phyloP scores from a whole-genome alignment of 495 filamentous ascomycete species.

The Hypoxylon lenormandii region DNA sequence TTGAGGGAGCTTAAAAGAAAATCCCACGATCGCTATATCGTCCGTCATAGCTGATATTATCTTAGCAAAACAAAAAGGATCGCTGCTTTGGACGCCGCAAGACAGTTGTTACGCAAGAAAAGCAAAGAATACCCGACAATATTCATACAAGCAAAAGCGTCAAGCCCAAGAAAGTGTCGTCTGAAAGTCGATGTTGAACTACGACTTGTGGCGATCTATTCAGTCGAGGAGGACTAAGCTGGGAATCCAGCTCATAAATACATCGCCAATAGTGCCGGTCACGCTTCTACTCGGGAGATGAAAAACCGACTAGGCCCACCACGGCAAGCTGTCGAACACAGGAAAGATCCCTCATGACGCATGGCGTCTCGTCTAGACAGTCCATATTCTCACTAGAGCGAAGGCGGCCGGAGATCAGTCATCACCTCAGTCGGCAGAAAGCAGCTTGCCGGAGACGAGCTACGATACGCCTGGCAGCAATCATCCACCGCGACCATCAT shows the following conservation, averaged over 20 bases:
- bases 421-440: neutral
- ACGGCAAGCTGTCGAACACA: neutral
- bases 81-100: neutral
- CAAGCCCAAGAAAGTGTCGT: slow-evolving; percentile 3
- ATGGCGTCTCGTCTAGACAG: neutral
- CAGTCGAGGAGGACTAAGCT: slow-evolving; percentile 7
- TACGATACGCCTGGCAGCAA: neutral
- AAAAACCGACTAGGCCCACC: neutral
- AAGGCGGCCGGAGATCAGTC: neutral
- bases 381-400: neutral
- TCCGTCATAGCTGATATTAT: neutral
- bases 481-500: neutral
- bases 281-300: neutral
- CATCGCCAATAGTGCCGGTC: neutral
- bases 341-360: slow-evolving; percentile 1
- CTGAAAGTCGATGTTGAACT: slow-evolving; percentile 6
- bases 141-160: slow-evolving; percentile 10
- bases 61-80: neutral
- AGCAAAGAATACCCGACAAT: slow-evolving; percentile 1
- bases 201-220: neutral
- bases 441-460: neutral
- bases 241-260: neutral
- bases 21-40: slow-evolving; percentile 55
- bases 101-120: slow-evolving; percentile 22
- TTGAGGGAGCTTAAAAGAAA: slow-evolving; percentile 55